Evolutionary conservation across 2,329 filamentous ascomycete genomes (phyloP).

Genomic region (Cercospora sojina): DNA sequence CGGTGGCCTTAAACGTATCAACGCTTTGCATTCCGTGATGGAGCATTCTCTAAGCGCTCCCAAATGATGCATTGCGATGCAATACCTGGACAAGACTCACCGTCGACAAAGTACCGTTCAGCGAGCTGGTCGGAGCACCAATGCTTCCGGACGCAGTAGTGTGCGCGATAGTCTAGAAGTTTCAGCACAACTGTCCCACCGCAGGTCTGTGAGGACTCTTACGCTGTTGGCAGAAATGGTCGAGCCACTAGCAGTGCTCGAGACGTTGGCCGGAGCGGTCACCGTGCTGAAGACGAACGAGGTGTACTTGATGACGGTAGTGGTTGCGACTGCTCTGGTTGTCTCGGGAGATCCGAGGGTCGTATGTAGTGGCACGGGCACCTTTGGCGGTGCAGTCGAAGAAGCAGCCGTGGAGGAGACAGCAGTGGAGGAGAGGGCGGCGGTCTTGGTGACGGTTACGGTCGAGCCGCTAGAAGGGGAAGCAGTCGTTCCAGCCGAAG

Average conservation of each 20-base stretch:
- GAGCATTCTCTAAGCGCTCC: not conserved
- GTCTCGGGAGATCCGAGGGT: not conserved
- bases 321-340: not conserved
- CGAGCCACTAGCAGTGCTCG: conserved; percentile 1
- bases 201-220: not conserved
- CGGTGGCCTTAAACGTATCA: not conserved
- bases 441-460: conserved; percentile 4
- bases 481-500: conserved; percentile 4
- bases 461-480: conserved; percentile 1
- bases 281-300: conserved; percentile 8
- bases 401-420: not conserved
- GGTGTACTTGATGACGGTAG: conserved; percentile 1
- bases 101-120: conserved; percentile 17
- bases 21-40: not conserved
- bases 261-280: conserved; percentile 3
- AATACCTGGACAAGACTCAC: not conserved
- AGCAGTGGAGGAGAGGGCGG: not conserved
- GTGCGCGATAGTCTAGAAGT: not conserved
- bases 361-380: not conserved
- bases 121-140: not conserved
- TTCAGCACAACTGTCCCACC: not conserved
- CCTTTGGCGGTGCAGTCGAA: not conserved
- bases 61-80: not conserved
- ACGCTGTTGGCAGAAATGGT: conserved; percentile 7
- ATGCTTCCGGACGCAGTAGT: conserved; percentile 1